Evolutionary conservation across 371 early-diverging fungal species (phyloP), one percentile per base, ranked within the genome.

Genomic region (Rhizopus sp.): DNA sequence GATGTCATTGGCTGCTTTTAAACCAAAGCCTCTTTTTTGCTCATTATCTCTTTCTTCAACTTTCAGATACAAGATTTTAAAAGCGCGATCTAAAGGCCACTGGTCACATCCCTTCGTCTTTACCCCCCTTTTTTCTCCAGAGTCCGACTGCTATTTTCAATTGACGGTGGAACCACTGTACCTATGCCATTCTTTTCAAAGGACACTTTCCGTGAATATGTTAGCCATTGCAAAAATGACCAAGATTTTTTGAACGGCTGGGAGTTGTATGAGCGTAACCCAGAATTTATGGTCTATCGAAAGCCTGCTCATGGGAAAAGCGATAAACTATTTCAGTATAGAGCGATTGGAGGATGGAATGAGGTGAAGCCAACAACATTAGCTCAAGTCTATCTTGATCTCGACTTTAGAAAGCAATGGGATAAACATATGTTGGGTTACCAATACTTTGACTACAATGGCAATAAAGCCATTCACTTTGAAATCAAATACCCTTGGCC

Each of bases 401-500:
- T 78, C 3, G 72, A 70, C 13, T 77, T 68, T 62, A 71, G 81
- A 50, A 72, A 73, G 53, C 63, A 67, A 23, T 78, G 78, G 81
- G 81, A 80, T 38, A 63, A 69, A 7, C 69, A 77, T 46, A 78
- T 81, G 79, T 30, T 66, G 10, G 57, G 64, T 3, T 72, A 71
- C 61, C 48, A 63, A 37, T 49, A 60, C 1, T 68, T 78, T 39
- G 49, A 50, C 52, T 12, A 37, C 23, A 17, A 30, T 10, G 41
- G 46, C 7, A 47, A 46, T 35, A 32, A 57, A 39, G 45, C 33
- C 8, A 41, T 57, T 40, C 70, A 63, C 31, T 60, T 63, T n/a
- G 64, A 66, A 35, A 56, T 58, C 37, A 57, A 66, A 13, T 78
- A 78, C 30, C 77, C 77, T 8, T 81, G 81, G 81, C 81, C 81